Evolutionary conservation across 768 basidiomycete species (phyloP).

Genomic region (Trametes cingulata): DNA sequence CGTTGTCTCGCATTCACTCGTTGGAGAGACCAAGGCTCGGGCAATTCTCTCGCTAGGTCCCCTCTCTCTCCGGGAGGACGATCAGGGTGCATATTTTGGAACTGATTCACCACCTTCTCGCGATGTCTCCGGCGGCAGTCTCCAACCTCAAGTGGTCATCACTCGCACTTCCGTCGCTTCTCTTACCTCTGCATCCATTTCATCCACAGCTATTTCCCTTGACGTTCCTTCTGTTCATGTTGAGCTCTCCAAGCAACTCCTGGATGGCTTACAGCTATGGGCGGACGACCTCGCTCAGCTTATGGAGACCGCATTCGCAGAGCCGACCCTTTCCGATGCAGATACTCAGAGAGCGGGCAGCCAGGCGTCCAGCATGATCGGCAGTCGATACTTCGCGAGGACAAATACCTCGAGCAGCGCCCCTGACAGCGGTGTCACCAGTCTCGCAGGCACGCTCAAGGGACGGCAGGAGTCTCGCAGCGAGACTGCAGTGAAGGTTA

Average conservation of each 20-base stretch:
- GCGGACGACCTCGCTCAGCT: conserved; percentile 84
- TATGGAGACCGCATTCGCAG: conserved; percentile 47
- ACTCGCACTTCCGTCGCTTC: neutral
- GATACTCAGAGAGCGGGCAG: conserved; percentile 40
- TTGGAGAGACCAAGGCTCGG: conserved; percentile 41
- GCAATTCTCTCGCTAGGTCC: conserved; percentile 54
- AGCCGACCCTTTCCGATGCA: conserved; percentile 19
- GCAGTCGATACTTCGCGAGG: conserved; percentile 73
- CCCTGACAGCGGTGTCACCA: conserved; percentile 43
- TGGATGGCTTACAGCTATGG: conserved; percentile 85
- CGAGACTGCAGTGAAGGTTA: conserved; percentile 53
- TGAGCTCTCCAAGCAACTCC: conserved; percentile 57
- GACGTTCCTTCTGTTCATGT: conserved; percentile 65
- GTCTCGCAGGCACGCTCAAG: conserved; percentile 19
- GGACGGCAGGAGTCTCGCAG: conserved; percentile 25
- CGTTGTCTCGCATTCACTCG: conserved; percentile 49
- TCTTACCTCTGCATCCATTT: neutral
- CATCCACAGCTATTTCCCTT: conserved; percentile 22
- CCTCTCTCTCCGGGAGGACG: conserved; percentile 26
- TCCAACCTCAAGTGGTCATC: conserved; percentile 26
- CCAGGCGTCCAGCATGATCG: conserved; percentile 67
- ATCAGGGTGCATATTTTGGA: conserved; percentile 1
- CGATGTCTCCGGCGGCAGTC: neutral
- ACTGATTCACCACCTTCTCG: conserved; percentile 18
- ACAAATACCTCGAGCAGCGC: conserved; percentile 34